Evolutionary conservation across 2,329 filamentous ascomycete genomes (phyloP), one percentile per base, ranked within the genome.

Genomic region (Fusarium poae): DNA sequence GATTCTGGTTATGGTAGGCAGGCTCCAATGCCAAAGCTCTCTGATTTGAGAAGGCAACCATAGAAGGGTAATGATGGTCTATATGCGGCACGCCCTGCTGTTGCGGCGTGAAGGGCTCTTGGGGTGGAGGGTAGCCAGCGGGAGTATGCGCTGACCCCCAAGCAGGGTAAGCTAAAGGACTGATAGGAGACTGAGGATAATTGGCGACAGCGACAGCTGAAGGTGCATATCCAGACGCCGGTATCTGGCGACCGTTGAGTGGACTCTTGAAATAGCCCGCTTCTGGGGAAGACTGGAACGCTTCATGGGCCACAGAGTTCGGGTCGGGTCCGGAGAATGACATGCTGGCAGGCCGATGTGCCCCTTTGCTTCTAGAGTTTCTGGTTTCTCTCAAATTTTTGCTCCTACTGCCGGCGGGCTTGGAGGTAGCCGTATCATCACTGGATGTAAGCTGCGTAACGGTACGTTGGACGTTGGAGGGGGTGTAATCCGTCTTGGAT

Each of bases 361-460:
- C 21, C 35, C 52, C 67, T 50, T 43, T 71, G 30, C 4, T 53
- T 48, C 57, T 71, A 18, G 48, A 40, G 27, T 55, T 63, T 44
- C 44, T 68, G 11, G 25, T n/a, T 29, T 71, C 64, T 27, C 51
- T 65, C 27, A 25, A 21, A 12, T 43, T 35, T 23, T 49, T 71
- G 25, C 35, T 56, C 29, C 56, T 68, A 23, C 23, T 55, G 18
- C 62, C 30, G 37, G 32, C 48, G 25, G 56, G 25, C 21, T 50
- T 70, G 23, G 43, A 20, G 13, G 18, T 29, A 32, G 49, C 43
- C 45, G 59, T 21, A 30, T 68, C 53, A 23, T 62, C 59, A 42
- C 39, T 65, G 20, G 61, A 32, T 34, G 67, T 58, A 51, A 57
- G 59, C 27, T 71, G 67, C 63, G 67, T 70, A 71, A 70, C 67